Evolutionary conservation across 805 yeast species (phyloP).

Genomic region (Yarrowia yakushimensis): DNA sequence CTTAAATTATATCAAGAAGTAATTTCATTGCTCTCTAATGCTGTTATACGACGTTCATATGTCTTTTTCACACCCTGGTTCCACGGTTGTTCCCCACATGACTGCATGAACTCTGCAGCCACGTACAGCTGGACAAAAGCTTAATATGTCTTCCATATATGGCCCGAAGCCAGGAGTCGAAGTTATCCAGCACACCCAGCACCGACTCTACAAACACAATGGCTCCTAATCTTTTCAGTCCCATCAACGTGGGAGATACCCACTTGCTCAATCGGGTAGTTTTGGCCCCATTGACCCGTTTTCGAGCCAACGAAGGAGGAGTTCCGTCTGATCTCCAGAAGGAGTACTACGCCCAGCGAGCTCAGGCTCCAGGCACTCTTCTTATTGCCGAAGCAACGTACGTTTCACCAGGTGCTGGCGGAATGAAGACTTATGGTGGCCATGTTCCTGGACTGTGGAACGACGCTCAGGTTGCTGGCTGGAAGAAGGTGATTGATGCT

Average conservation of each 20-base stretch:
- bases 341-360: constrained; percentile 57
- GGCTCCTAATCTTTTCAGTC: constrained; percentile 29
- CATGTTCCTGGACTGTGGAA: constrained; percentile 51
- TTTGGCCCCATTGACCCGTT: constrained; percentile 52
- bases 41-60: too few species aligned
- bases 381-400: constrained; percentile 59
- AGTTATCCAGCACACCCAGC: not conserved
- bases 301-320: constrained; percentile 39
- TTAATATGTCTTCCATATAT: not conserved
- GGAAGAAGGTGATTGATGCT: constrained; percentile 51
- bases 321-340: constrained; percentile 47
- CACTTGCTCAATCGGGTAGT: constrained; percentile 43
- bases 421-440: constrained; percentile 35
- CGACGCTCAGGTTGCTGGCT: constrained; percentile 80
- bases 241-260: constrained; percentile 34
- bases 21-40: too few species aligned
- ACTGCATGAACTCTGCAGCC: not conserved
- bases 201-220: not conserved
- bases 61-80: not conserved
- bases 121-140: not conserved
- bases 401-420: constrained; percentile 40
- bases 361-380: constrained; percentile 50
- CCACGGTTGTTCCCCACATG: constrained; percentile 2
- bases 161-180: not conserved
- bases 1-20: too few species aligned